Percentiles rank a stretch among this genome's conserved stretches.
phyloP scores from a whole-genome alignment of 805 yeast genomes.

The Wickerhamiella lipophila region DNA sequence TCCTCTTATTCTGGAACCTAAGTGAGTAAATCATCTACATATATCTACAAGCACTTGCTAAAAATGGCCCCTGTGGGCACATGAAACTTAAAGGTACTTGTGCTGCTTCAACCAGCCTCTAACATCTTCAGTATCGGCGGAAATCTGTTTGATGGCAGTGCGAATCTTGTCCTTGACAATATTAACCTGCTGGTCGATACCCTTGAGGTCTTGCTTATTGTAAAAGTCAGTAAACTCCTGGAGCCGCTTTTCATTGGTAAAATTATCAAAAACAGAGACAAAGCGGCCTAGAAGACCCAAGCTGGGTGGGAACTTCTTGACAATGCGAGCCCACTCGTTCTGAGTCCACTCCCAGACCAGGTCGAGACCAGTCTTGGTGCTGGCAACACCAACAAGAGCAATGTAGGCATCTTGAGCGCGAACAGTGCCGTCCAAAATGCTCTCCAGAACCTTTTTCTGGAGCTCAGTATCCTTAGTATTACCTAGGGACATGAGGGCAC shows the following conservation, averaged over 20 bases:
- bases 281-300: constrained; percentile 68
- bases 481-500: constrained; percentile 62
- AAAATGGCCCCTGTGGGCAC: background rate
- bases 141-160: constrained; percentile 39
- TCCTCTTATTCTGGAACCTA: no score
- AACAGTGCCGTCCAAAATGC: constrained; percentile 30
- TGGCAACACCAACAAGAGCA: constrained; percentile 63
- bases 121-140: constrained; percentile 19
- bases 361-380: constrained; percentile 51
- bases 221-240: constrained; percentile 42
- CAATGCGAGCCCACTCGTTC: constrained; percentile 57
- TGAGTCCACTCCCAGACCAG: constrained; percentile 64
- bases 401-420: constrained; percentile 59
- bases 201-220: constrained; percentile 35
- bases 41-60: background rate
- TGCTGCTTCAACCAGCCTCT: constrained; percentile 22
- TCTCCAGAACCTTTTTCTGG: background rate
- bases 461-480: constrained; percentile 46
- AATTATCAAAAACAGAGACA: constrained; percentile 47
- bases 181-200: constrained; percentile 44
- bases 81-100: constrained; percentile 15
- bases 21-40: background rate
- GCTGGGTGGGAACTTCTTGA: constrained; percentile 63
- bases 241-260: constrained; percentile 43
- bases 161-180: constrained; percentile 46